Evolutionary conservation across 768 basidiomycete genomes (phyloP).

Genomic region (Crassisporium funariophilum): DNA sequence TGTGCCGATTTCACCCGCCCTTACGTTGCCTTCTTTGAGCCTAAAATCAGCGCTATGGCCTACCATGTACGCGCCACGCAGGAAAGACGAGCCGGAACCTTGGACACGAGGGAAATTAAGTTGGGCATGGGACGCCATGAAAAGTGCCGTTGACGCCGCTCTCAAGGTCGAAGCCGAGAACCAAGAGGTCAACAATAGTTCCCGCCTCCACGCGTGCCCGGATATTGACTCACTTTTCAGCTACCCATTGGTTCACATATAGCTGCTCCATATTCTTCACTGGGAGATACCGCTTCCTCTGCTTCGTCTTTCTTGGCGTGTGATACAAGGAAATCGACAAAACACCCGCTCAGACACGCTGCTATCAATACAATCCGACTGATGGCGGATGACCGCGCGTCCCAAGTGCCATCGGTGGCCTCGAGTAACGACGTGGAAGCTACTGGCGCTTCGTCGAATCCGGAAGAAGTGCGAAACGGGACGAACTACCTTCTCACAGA

Average conservation of each 20-base stretch:
- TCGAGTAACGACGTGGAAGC: background rate
- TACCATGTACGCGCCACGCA: conserved; percentile 68
- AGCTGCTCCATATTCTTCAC: conserved; percentile 48
- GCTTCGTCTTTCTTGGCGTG: conserved; percentile 48
- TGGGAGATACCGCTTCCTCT: conserved; percentile 21
- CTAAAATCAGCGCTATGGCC: conserved; percentile 86
- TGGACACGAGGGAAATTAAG: conserved; percentile 68
- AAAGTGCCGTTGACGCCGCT: conserved; percentile 52
- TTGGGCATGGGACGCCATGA: conserved; percentile 80
- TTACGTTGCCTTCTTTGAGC: conserved; percentile 63
- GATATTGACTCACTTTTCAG: conserved; percentile 34
- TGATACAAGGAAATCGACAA: conserved; percentile 70
- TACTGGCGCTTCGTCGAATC: conserved; percentile 10
- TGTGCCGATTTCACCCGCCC: conserved; percentile 70
- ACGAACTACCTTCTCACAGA: conserved; percentile 88
- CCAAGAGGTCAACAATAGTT: conserved; percentile 58
- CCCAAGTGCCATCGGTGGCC: conserved; percentile 10
- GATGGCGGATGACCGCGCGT: conserved; percentile 58
- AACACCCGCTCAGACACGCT: conserved; percentile 86
- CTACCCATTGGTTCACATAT: conserved; percentile 78
- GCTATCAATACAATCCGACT: conserved; percentile 73
- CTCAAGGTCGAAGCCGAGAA: conserved; percentile 36
- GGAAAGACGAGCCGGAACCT: conserved; percentile 63
- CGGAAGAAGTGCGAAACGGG: conserved; percentile 50
- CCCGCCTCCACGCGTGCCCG: conserved; percentile 3